Evolutionary conservation across 805 yeast genomes (phyloP).

Genomic region (Torulaspora quercuum): DNA sequence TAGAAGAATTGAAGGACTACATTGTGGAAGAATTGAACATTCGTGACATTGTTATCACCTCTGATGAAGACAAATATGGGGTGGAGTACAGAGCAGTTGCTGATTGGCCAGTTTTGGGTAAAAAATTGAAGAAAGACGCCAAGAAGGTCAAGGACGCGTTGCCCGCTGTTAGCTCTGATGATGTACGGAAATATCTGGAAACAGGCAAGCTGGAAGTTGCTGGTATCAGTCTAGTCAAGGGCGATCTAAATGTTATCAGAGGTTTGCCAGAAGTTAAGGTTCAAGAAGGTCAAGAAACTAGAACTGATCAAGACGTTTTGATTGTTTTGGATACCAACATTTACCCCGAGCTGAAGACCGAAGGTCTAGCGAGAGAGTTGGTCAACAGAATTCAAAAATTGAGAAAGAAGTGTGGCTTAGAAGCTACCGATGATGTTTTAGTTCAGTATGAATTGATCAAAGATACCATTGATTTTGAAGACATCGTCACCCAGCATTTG

Average conservation of each 20-base stretch:
- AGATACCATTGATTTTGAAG: conserved; percentile 60
- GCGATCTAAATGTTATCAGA: conserved; percentile 87
- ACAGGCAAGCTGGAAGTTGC: conserved; percentile 79
- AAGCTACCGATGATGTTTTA: conserved; percentile 89
- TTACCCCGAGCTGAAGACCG: conserved; percentile 83
- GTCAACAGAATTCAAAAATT: conserved; percentile 95
- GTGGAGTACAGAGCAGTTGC: conserved; percentile 94
- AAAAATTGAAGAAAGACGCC: conserved; percentile 91
- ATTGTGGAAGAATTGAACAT: conserved; percentile 89
- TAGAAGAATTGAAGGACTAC: conserved; percentile 72
- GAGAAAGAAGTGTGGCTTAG: conserved; percentile 92
- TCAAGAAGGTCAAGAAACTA: conserved; percentile 73
- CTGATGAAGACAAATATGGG: conserved; percentile 87
- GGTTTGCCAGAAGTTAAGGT: conserved; percentile 71
- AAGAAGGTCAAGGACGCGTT: conserved; percentile 92
- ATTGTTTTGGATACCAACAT: conserved; percentile 83
- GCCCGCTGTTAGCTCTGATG: conserved; percentile 74
- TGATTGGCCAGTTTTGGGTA: conserved; percentile 98
- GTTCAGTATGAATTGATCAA: conserved; percentile 72
- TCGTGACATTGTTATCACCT: conserved; percentile 79
- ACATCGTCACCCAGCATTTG: conserved; percentile 59
- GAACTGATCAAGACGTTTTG: conserved; percentile 86
- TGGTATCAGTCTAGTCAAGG: conserved; percentile 80
- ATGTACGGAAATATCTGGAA: conserved; percentile 70
- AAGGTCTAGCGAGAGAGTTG: conserved; percentile 94